Evolutionary conservation across 345 rosid species (phyloP), one percentile per base, ranked within the genome.

Genomic region (Gossypium australe): DNA sequence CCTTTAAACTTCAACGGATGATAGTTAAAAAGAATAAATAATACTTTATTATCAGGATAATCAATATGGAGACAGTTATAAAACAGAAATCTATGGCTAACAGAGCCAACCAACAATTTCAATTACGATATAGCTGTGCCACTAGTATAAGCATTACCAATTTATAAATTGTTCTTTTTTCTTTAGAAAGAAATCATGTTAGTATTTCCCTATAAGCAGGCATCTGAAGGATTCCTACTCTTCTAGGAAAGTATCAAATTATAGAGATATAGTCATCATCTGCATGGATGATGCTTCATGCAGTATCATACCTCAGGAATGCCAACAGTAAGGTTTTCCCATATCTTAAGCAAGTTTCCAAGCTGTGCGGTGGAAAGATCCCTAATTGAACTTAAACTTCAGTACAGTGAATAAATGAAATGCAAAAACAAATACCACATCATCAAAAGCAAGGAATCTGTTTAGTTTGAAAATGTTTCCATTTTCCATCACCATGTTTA

Each of bases 291-390:
- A 51, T 38, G 69, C n/a, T 60, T 49, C 17, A 56, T 29, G 75
- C 71, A 75, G 53, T 68, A 25, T 10, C 79, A 67, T 88, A 93
- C 98, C 97, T 93, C 87, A 72, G 78, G 70, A 63, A 79, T 68
- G 70, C 81, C 88, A 0, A 71, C 70, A 1, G 92, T 82, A 69
- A 84, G 85, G 59, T 67, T 84, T 81, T 89, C 92, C 98, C 97
- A 95, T 64, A 76, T 82, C 80, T 84, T 84, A 45, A 93, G 81
- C 86, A 95, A 74, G 77, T 79, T 74, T 59, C 51, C 56, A 64
- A 93, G 82, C 76, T 83, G 84, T 45, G 68, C 52, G 41, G 83
- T 84, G 56, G 98, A 82, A 83, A 93, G 88, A 81, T 84, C 96
- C 96, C 98, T 92, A 83, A 81, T 76, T 63, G 79, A 76, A 76